These are phyloP conservation scores for Podaxis sp. DNA, from an alignment of 768 basidiomycete species.

Conservation along the genomic window DNA sequence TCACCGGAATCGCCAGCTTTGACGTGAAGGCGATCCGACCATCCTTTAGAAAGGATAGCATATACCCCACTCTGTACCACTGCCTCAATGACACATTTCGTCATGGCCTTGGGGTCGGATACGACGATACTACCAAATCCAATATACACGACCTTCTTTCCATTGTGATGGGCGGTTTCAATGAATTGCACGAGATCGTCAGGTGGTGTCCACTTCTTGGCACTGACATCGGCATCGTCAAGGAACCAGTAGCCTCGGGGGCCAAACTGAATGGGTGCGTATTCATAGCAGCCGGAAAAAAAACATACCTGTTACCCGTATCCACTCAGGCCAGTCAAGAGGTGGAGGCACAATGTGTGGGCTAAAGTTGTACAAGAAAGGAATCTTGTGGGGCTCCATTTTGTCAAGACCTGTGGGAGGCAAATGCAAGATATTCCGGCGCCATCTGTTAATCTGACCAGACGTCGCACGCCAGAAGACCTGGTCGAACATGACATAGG, in stretches of 20 bases:
- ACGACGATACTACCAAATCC: slow-evolving; percentile 98
- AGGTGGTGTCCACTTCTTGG: slow-evolving; percentile 88
- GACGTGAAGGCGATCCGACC: slow-evolving; percentile 85
- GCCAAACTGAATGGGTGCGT: neutral
- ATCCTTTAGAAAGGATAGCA: slow-evolving; percentile 95
- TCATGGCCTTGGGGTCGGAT: slow-evolving; percentile 91
- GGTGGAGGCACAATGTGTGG: slow-evolving; percentile 88
- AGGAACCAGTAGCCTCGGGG: slow-evolving; percentile 92
- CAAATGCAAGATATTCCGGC: slow-evolving; percentile 70
- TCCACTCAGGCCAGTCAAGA: slow-evolving; percentile 99
- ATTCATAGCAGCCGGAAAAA: neutral
- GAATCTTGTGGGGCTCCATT: slow-evolving; percentile 97
- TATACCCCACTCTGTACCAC: slow-evolving; percentile 82
- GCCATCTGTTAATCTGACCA: slow-evolving; percentile 93
- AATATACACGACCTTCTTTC: slow-evolving; percentile 94
- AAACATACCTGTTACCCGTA: slow-evolving; percentile 75
- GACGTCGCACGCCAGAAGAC: slow-evolving; percentile 96
- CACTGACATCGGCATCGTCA: slow-evolving; percentile 84
- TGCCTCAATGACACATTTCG: slow-evolving; percentile 85
- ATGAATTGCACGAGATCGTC: slow-evolving; percentile 79
- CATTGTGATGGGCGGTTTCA: slow-evolving; percentile 61
- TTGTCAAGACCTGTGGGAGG: slow-evolving; percentile 85
- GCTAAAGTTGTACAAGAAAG: slow-evolving; percentile 97
- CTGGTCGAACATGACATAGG: slow-evolving; percentile 97
- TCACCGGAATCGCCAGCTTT: slow-evolving; percentile 59